Evolutionary conservation across 164 flowering plant species (phyloP).

Genomic region (Pachysandra terminalis): DNA sequence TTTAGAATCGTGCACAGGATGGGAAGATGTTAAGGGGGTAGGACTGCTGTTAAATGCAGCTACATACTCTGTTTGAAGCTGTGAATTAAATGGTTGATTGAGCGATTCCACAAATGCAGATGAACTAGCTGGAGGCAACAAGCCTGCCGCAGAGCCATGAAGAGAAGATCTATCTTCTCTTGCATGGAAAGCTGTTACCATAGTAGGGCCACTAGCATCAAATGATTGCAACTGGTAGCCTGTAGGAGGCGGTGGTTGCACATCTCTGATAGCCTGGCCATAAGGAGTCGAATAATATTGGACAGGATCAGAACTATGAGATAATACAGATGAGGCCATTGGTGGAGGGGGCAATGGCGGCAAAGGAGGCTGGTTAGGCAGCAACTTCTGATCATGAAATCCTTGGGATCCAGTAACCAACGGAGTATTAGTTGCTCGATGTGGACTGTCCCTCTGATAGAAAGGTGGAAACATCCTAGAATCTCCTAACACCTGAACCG

Average conservation of each 20-base stretch:
- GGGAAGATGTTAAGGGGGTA: slow-evolving; percentile 28
- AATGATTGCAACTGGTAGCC: slow-evolving; percentile 44
- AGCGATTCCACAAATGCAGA: slow-evolving; percentile 17
- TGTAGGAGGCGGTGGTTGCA: slow-evolving; percentile 34
- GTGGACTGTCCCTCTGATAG: slow-evolving; percentile 40
- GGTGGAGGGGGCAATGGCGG: slow-evolving; percentile 89
- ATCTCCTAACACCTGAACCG: slow-evolving; percentile 36
- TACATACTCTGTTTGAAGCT: slow-evolving; percentile 55
- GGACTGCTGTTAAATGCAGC: slow-evolving; percentile 35
- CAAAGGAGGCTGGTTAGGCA: slow-evolving; percentile 71
- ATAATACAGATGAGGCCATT: slow-evolving; percentile 41
- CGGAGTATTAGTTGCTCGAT: slow-evolving; percentile 29
- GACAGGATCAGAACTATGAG: slow-evolving; percentile 43
- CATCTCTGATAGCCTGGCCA: slow-evolving; percentile 37
- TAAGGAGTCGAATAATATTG: slow-evolving; percentile 47
- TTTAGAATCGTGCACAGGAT: slow-evolving; percentile 41
- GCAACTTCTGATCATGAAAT: slow-evolving; percentile 51
- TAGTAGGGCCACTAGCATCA: slow-evolving; percentile 24
- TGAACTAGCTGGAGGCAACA: slow-evolving; percentile 13
- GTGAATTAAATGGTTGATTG: slow-evolving; percentile 24
- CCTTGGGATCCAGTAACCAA: slow-evolving; percentile 49
- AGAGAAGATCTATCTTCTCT: slow-evolving; percentile 22
- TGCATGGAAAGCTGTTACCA: slow-evolving; percentile 8
- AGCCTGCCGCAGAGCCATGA: slow-evolving; percentile 12
- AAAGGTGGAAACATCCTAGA: slow-evolving; percentile 43